Evolutionary conservation across 2,329 filamentous ascomycete species (phyloP), one percentile per base, ranked within the genome.

Genomic region (Plectosphaerella cucumerina): DNA sequence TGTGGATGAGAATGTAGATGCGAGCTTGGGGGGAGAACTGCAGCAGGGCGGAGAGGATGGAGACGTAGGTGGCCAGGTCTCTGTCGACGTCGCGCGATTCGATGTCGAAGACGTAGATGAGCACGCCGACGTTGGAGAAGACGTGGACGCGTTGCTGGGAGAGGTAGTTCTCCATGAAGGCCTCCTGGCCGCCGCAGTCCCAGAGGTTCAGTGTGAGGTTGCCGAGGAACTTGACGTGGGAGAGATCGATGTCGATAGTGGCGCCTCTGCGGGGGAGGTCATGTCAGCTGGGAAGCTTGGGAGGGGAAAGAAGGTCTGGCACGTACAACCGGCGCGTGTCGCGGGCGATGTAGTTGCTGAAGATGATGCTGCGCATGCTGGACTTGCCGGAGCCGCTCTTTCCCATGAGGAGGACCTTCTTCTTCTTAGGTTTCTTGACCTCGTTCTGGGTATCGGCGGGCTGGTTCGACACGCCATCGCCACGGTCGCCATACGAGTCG

Each of bases 81-180:
- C 90, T 87, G 56, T 94, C 89, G 61, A 96, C 90, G 68, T 97
- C 94, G 65, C 91, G 87, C 17, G 90, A 96, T 69, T 97, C 94
- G 59, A 97, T 95, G 68, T 99, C 94, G 72, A 99, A 99, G 69
- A 99, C 94, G 75, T 99, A 99, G 70, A 99, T 97, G 52, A 99
- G 82, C 48, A 97, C 94, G 47, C 92, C 93, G 55, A 97, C 94
- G 67, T 94, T 93, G 64, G 87, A 90, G 74, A 99, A 99, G 69
- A 99, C 93, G 71, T 97, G 94, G 50, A 90, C 86, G 53, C 94
- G 89, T 73, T 97, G 94, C 63, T 95, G 90, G 15, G 89, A 92
- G 55, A 99, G 86, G 74, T 97, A 99, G 69, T 96, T 97, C 66
- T 97, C 94, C 79, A 96, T 96, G 67, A 99, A 99, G 35, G 93